phyloP scores from a whole-genome alignment of 768 basidiomycete genomes.

The Leccinum truebloodii region DNA sequence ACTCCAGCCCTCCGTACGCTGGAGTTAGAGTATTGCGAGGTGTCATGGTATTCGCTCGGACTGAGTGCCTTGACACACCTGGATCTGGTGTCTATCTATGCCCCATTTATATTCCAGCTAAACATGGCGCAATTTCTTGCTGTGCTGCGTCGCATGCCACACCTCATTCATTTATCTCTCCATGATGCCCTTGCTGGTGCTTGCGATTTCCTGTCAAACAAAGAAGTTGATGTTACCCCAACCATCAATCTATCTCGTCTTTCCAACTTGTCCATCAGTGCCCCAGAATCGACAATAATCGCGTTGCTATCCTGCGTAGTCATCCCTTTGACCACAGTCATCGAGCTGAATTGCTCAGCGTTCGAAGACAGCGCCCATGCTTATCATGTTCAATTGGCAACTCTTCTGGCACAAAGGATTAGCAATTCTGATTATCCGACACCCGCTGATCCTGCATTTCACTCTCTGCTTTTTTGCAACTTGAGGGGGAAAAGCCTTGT shows the following conservation, averaged over 20 bases:
- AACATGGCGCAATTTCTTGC: constrained; percentile 32
- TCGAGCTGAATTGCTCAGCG: background rate
- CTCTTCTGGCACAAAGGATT: constrained; percentile 2
- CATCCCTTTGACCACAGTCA: background rate
- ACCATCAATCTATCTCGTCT: background rate
- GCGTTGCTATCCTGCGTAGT: constrained; percentile 4
- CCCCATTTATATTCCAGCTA: constrained; percentile 21
- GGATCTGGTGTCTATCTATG: constrained; percentile 30
- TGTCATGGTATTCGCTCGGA: background rate
- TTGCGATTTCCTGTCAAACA: background rate
- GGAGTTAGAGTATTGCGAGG: background rate
- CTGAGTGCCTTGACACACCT: constrained; percentile 34
- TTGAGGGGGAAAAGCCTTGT: background rate
- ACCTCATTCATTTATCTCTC: constrained; percentile 35
- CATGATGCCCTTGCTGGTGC: constrained; percentile 31
- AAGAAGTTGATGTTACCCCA: background rate
- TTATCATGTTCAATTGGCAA: background rate
- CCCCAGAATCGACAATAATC: constrained; percentile 2
- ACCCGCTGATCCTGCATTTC: background rate
- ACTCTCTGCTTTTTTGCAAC: background rate
- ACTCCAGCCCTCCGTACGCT: constrained; percentile 3
- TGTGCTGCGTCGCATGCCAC: constrained; percentile 35
- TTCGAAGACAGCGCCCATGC: background rate
- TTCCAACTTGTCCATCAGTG: constrained; percentile 3
- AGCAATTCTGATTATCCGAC: background rate